Evolutionary conservation across 2,329 filamentous ascomycete genomes (phyloP), one percentile per base, ranked within the genome.

Genomic region (Fusarium avenaceum): DNA sequence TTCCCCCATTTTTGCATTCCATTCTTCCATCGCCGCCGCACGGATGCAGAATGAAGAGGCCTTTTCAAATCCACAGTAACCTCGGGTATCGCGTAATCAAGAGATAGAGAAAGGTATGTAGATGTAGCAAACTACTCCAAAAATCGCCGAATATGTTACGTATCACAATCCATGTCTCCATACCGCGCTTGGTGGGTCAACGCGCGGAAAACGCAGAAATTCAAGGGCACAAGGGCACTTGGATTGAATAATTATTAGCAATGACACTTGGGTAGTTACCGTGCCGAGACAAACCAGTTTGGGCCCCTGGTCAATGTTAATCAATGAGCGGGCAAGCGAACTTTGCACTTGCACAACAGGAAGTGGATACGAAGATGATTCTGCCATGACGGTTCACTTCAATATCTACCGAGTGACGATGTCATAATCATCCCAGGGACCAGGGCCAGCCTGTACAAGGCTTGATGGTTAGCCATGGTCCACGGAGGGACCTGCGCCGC

Each of bases 31-130:
- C 17, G 35, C n/a, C 19, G 30, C 30, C 30, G 33, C 54, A 63
- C 58, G 42, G 58, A 55, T 68, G 51, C 63, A 24, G 24, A 7
- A 24, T 24, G 24, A 24, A 67, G 51, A 64, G 64, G 51, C 35
- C 55, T 59, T 52, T 39, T 52, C 26, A 10, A 35, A 35, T 39
- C 40, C 62, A 45, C 58, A 52, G 61, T 65, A 60, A 58, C 68
- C 65, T 63, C 74, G 65, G 61, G 65, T 70, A 60, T 55, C 57
- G 38, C 14, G 30, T 33, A 33, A 33, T 6, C 30, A 33, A 14
- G 30, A 33, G 40, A 24, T 24, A 24, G 24, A 24, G 20, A 43
- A 54, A 64, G 56, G 42, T 46, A 56, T 20, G 48, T 39, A 57
- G 48, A 54, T 20, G 48, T 39, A 57, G 48, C 45, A 67, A 53